phyloP scores from a whole-genome alignment of 805 yeast species.

The Pichia cephalocereana region DNA sequence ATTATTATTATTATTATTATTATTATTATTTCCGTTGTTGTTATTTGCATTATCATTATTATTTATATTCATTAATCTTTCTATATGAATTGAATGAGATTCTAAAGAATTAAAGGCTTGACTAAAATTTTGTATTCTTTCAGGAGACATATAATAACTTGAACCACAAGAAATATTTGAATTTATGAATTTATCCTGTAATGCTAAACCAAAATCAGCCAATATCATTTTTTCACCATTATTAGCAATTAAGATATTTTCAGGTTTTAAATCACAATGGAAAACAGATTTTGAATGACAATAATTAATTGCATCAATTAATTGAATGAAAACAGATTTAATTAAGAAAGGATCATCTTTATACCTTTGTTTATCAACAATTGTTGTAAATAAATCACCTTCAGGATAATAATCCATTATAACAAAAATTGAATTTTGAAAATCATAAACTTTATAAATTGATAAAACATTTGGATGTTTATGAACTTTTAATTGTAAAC shows the following conservation, averaged over 20 bases:
- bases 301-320: conserved; percentile 73
- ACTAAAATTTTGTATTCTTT: conserved; percentile 42
- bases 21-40: background rate
- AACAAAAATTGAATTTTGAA: conserved; percentile 51
- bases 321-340: conserved; percentile 59
- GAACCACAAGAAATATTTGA: conserved; percentile 79
- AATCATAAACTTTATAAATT: conserved; percentile 63
- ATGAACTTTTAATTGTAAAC: conserved; percentile 67
- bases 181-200: conserved; percentile 46
- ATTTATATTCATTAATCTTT: conserved; percentile 17
- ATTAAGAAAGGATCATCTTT: conserved; percentile 39
- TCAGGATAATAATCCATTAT: conserved; percentile 80
- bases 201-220: conserved; percentile 89
- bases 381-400: conserved; percentile 81
- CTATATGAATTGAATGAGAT: conserved; percentile 23
- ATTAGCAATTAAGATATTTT: conserved; percentile 66
- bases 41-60: background rate
- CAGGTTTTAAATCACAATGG: conserved; percentile 95
- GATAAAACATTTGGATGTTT: conserved; percentile 70
- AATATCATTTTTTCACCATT: conserved; percentile 48
- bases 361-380: conserved; percentile 66
- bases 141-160: conserved; percentile 90
- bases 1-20: background rate
- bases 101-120: conserved; percentile 26
- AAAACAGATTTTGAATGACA: conserved; percentile 78